Evolutionary conservation across 2,329 filamentous ascomycete species (phyloP).

Genomic region (Aquanectria penicillioides): DNA sequence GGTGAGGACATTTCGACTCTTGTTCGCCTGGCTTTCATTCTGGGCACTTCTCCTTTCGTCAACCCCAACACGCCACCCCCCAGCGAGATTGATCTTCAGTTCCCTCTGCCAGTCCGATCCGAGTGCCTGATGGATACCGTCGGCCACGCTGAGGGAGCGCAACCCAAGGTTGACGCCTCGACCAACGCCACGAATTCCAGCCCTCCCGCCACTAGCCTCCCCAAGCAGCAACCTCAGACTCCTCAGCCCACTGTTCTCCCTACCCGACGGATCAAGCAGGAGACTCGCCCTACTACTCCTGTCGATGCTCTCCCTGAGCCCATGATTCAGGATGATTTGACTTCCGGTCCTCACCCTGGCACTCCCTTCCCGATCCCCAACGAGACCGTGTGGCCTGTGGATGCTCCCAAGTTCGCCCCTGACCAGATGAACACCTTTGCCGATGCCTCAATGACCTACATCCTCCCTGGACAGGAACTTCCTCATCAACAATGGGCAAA

Average conservation of each 20-base stretch:
- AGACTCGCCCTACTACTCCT: conserved; percentile 50
- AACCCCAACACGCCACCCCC: conserved; percentile 49
- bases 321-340: conserved; percentile 48
- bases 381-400: conserved; percentile 50
- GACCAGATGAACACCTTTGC: conserved; percentile 49
- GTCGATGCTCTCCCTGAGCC: conserved; percentile 41
- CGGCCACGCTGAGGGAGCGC: conserved; percentile 37
- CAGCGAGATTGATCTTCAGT: conserved; percentile 51
- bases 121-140: conserved; percentile 49
- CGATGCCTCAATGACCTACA: conserved; percentile 44
- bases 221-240: conserved; percentile 45
- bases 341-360: conserved; percentile 51
- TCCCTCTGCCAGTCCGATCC: conserved; percentile 50
- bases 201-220: conserved; percentile 39
- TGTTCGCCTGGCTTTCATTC: conserved; percentile 56
- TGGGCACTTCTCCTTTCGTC: conserved; percentile 54
- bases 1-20: conserved; percentile 52
- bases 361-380: conserved; percentile 54
- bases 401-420: conserved; percentile 52
- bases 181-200: conserved; percentile 27
- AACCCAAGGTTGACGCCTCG: conserved; percentile 40
- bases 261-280: conserved; percentile 47
- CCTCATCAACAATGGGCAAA: conserved; percentile 40
- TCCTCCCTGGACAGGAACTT: conserved; percentile 43
- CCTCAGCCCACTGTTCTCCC: conserved; percentile 42